These are phyloP conservation scores for Ensete ventricosum DNA, from an alignment of 176 grass and related monocot genomes.

Conservation along the genomic window DNA sequence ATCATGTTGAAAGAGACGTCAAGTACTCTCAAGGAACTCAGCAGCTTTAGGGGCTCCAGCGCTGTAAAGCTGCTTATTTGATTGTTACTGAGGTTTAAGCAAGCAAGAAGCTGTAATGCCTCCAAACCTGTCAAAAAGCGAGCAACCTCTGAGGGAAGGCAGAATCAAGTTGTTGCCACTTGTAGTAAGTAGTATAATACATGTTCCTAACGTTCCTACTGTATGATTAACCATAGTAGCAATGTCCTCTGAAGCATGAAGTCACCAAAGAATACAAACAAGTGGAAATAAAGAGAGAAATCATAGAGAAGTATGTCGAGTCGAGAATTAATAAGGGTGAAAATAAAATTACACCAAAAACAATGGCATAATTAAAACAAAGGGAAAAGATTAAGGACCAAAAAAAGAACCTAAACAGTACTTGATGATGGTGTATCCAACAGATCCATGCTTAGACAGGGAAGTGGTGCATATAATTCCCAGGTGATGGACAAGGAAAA, in stretches of 20 bases:
- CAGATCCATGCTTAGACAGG: too few relatives aligned
- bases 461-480: too few relatives aligned
- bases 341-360: background rate
- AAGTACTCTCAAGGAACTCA: constrained; percentile 55
- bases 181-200: background rate
- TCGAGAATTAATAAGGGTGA: background rate
- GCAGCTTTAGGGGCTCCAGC: constrained; percentile 60
- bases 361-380: background rate
- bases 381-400: background rate
- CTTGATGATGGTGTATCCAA: too few relatives aligned
- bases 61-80: constrained; percentile 64
- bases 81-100: constrained; percentile 73
- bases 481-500: too few relatives aligned
- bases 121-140: constrained; percentile 60
- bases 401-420: too few relatives aligned
- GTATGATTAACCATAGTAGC: background rate
- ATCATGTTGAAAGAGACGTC: constrained; percentile 87
- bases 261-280: background rate
- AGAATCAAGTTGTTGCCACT: background rate
- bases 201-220: too few relatives aligned
- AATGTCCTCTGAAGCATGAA: background rate
- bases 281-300: background rate
- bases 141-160: background rate
- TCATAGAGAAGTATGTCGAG: background rate
- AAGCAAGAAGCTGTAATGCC: constrained; percentile 71